Percentiles rank a stretch among this genome's conserved stretches.
Conservation (phyloP, 129 eudicot species). For the Dittrichia graveolens region DNA sequence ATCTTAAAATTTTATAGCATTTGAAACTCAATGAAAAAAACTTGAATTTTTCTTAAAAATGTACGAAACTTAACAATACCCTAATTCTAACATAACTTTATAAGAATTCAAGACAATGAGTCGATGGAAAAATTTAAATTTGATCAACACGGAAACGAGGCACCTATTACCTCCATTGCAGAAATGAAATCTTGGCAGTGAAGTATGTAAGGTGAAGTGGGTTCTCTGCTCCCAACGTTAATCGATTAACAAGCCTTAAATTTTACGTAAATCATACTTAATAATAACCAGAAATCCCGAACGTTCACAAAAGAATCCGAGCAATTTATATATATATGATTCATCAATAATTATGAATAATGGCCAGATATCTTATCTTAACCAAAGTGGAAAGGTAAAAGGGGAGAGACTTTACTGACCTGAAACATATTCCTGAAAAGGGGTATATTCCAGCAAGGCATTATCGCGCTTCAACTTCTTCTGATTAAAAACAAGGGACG, state of each 20-base stretch:
- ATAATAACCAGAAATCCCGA: neutral
- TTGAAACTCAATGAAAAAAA: no score
- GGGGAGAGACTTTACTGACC: constrained; percentile 25
- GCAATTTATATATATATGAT: neutral
- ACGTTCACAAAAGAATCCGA: neutral
- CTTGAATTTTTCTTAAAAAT: no score
- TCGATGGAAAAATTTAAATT: no score
- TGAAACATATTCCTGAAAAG: constrained; percentile 38
- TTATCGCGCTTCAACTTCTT: constrained; percentile 11
- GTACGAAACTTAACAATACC: no score
- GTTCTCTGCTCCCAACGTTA: neutral
- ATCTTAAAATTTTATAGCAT: no score
- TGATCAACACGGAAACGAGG: neutral
- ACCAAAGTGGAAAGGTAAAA: neutral
- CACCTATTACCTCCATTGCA: no score
- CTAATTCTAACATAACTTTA: no score
- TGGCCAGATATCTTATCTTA: no score
- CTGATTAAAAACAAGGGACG: constrained; percentile 16
- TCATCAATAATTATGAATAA: neutral
- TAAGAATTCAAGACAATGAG: no score
- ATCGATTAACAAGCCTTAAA: neutral
- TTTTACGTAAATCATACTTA: neutral
- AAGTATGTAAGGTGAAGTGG: neutral
- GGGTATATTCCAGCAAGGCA: constrained; percentile 26
- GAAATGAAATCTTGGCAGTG: neutral